phyloP scores from a whole-genome alignment of 225 moss, liverwort and hornwort species.

The Marchantia polymorpha region DNA sequence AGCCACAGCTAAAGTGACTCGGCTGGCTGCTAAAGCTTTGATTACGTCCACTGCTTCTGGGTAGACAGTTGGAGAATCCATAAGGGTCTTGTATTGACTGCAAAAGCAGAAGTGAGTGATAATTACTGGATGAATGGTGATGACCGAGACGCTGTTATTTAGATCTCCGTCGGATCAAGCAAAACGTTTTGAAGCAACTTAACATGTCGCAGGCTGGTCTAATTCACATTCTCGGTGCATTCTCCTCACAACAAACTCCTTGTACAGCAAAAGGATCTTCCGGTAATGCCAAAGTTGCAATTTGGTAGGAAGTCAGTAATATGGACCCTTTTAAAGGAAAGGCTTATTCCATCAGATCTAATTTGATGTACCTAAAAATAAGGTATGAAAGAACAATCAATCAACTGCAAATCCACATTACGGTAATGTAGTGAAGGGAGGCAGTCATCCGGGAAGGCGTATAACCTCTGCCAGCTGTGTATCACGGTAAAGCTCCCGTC shows the following conservation, averaged over 20 bases:
- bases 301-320: too few species aligned
- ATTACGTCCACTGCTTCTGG: constrained; percentile 36
- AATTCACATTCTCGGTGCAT: too few species aligned
- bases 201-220: too few species aligned
- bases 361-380: neutral
- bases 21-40: constrained; percentile 35
- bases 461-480: constrained; percentile 39
- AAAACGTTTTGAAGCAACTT: neutral
- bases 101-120: neutral
- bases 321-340: neutral
- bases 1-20: constrained; percentile 36
- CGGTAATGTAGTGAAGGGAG: neutral
- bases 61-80: constrained; percentile 26
- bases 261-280: too few species aligned
- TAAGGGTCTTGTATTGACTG: constrained; percentile 28
- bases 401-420: neutral
- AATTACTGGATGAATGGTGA: neutral
- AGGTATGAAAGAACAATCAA: neutral
- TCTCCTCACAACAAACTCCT: too few species aligned
- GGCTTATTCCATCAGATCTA: neutral
- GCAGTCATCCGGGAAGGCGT: constrained; percentile 8
- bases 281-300: too few species aligned
- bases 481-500: constrained; percentile 26
- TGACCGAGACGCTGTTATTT: neutral
- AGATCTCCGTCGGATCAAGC: neutral